Percentiles rank a stretch among this genome's conserved stretches.
phyloP scores from a whole-genome alignment of 176 grass and related monocot genomes.

The Juncus inflexus region DNA sequence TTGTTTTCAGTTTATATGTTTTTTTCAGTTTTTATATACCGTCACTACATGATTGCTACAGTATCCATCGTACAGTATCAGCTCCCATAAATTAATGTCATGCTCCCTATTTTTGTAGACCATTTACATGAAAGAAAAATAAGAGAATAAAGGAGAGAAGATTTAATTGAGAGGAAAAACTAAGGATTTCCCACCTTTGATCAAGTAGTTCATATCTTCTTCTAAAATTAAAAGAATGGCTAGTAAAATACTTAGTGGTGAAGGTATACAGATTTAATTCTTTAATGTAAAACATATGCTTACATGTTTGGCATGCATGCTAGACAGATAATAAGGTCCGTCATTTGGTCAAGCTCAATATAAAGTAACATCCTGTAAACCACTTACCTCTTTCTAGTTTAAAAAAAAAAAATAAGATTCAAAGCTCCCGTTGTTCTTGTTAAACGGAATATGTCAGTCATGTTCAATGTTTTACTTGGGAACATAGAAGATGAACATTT shows the following conservation, averaged over 20 bases:
- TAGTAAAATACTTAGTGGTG: neutral
- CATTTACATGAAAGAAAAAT: no score
- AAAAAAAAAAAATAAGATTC: slow-evolving; percentile 10
- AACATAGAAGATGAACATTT: no score
- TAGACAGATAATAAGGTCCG: neutral
- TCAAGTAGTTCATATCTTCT: neutral
- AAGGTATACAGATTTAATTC: neutral
- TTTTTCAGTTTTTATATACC: no score
- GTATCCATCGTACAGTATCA: no score
- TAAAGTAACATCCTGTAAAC: slow-evolving; percentile 15
- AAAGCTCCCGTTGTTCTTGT: neutral
- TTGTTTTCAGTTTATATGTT: no score
- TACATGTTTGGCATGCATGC: slow-evolving; percentile 21
- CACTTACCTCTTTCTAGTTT: slow-evolving; percentile 1
- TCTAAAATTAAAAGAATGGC: neutral
- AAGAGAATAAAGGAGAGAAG: no score
- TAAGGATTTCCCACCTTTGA: neutral
- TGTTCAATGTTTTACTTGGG: no score
- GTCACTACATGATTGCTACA: no score
- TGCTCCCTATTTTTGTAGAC: no score
- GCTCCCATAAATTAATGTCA: no score
- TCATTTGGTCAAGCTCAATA: slow-evolving; percentile 13
- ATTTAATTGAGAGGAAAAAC: neutral
- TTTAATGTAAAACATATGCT: neutral
- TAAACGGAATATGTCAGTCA: no score